Percentiles rank a stretch among this genome's conserved stretches.
Conservation (phyloP, 306 rosid species). For the Begonia masoniana region DNA sequence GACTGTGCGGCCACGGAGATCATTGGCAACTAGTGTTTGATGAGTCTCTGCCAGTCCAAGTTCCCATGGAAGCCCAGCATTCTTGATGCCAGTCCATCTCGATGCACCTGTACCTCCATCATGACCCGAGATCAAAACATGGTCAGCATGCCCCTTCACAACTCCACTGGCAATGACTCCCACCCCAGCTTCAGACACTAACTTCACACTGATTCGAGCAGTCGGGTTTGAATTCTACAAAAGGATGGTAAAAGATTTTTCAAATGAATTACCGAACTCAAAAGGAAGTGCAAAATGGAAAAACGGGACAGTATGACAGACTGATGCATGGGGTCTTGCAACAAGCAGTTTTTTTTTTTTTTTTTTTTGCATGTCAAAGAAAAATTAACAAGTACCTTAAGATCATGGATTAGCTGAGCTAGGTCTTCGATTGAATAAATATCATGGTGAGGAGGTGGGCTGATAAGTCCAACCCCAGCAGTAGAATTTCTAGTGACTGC, state of each 20-base stretch:
- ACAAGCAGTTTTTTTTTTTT: neutral
- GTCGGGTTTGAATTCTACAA: constrained; percentile 78
- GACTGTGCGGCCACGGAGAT: constrained; percentile 89
- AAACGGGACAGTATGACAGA: neutral
- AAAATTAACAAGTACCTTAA: constrained; percentile 38
- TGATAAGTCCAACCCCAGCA: constrained; percentile 96
- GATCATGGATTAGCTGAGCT: constrained; percentile 89
- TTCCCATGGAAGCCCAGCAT: constrained; percentile 99
- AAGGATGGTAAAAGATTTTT: constrained; percentile 11
- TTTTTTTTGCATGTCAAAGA: constrained; percentile 3
- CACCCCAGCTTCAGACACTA: constrained; percentile 98
- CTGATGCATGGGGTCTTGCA: neutral
- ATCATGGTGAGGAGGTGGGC: constrained; percentile 99
- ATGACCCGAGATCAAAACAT: constrained; percentile 91
- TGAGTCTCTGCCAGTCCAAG: constrained; percentile 99
- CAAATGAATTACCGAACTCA: constrained; percentile 1
- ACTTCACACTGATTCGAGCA: constrained; percentile 93
- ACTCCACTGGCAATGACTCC: constrained; percentile 99
- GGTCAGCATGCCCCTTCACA: constrained; percentile 98
- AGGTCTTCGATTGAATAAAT: constrained; percentile 97
- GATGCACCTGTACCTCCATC: constrained; percentile 99
- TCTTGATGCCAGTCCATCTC: constrained; percentile 99
- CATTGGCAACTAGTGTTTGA: constrained; percentile 93
- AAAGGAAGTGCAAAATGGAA: neutral
- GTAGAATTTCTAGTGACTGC: constrained; percentile 94